Evolutionary conservation across 306 rosid genomes (phyloP), one percentile per base, ranked within the genome.

Genomic region (Nissolia schottii): DNA sequence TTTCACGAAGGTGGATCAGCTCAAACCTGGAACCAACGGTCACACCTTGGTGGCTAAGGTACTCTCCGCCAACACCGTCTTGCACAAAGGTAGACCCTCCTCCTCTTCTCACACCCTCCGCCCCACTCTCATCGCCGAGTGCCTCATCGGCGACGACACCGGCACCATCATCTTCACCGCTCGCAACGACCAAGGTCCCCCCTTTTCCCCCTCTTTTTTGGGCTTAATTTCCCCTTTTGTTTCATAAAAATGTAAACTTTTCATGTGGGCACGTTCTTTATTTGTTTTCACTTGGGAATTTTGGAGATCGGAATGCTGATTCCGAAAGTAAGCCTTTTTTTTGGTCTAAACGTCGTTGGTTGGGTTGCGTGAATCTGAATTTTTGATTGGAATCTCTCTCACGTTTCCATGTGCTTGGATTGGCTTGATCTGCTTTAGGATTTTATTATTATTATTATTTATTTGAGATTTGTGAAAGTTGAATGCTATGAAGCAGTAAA

Each of bases 111-210:
- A 82, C 12, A 86, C 77, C 64, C 77, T 82, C 61, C 96, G 97
- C 6, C 96, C 90, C 49, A 85, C 91, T 23, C 87, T 89, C 34
- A 92, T 92, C 88, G 86, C 96, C 0, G 97, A 92, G 88, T 92
- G 93, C 82, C 85, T 92, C 62, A 76, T 87, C 77, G 93, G 96
- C 2, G 97, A 92, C 38, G 96, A 92, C 74, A 92, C 96, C 3
- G 97, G 84, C 41, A 73, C 90, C 70, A 87, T 92, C 84, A 58
- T 92, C 53, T 86, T 92, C 79, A 92, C 97, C 56, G 97, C 97
- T 15, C 81, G 93, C 45, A 92, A 89, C 27, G 97, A 92, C 31
- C 97, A 92, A 85, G 97, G 97, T 90, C n/a, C 14, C 14, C 32
- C 46, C 8, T 16, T 37, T 35, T 13, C 4, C 10, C 23, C 14